Base-by-base conservation (phyloP, 2,329 filamentous ascomycete species). In the Arthrinium phaeospermum region DNA sequence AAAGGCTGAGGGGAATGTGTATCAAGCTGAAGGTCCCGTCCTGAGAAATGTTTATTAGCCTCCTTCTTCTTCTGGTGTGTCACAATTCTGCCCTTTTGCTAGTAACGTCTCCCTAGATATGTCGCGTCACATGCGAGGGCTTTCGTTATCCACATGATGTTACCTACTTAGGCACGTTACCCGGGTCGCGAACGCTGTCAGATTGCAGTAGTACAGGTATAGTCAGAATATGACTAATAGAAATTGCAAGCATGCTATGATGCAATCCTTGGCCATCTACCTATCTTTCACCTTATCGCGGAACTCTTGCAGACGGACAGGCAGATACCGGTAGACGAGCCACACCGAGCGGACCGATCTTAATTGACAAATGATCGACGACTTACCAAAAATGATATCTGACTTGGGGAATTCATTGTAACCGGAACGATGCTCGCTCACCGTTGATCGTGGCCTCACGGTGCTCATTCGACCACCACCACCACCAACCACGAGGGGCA, bases 1-100 rank as follows among this genome's bases (percentile, higher is more conserved):
- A 93, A 68, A 96, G 88, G 71, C 91, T 86, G 74, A 97, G 85
- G 1, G 96, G 95, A 72, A 98, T 95, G 82, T 98, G 95, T 79
- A 98, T 94, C 73, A 99, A 88, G 78, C 92, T 94, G 78, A 98
- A 91, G 75, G 91, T 92, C 76, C 94, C 94, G 79, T 97, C 93
- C 96, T 98, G 57, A 41, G 57, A n/a, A 41, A 13, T 13, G 57
- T 34, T 41, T 37, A 19, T 64, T 64, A 64, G 57, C 22, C 34
- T 37, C 27, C n/a, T 57, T 30, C 7, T 53, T 16, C 12, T 27
- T 34, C 27, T 30, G 27, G 14, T 30, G 27, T 53, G n/a, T 27
- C 27, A 53, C n/a, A 22, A 24, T 49, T 49, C 47, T 49, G 47
- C 47, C n/a, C 19, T 49, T n/a, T n/a, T 49, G 47, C 22, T 5